These are phyloP conservation scores for Clarkia xantiana DNA, from an alignment of 345 rosid species.

Conservation along the genomic window DNA sequence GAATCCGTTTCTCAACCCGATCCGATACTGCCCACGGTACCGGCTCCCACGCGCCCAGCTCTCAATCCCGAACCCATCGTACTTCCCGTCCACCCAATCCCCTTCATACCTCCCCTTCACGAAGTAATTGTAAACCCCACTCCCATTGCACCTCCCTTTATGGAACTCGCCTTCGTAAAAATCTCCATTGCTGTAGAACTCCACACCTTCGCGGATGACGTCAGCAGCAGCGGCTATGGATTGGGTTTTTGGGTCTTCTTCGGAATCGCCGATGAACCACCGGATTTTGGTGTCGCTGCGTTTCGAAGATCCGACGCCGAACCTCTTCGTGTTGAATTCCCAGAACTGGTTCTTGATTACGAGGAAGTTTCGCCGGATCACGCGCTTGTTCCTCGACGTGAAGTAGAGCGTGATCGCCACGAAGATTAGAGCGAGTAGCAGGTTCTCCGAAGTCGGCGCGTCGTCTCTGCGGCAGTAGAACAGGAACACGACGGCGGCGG, in stretches of 20 bases:
- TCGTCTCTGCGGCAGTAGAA: conserved; percentile 30
- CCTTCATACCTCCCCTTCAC: conserved; percentile 83
- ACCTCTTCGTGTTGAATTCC: conserved; percentile 27
- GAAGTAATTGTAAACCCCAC: conserved; percentile 75
- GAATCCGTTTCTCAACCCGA: conserved; percentile 72
- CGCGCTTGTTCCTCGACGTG: conserved; percentile 53
- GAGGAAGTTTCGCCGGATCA: conserved; percentile 36
- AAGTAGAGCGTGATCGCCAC: conserved; percentile 65
- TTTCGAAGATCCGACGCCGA: conserved; percentile 14
- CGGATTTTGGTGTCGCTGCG: conserved; percentile 38
- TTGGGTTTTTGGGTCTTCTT: background rate
- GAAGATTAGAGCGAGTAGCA: conserved; percentile 55
- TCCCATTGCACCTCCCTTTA: conserved; percentile 68
- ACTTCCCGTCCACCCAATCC: conserved; percentile 84
- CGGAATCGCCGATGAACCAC: conserved; percentile 68
- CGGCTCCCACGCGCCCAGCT: conserved; percentile 93
- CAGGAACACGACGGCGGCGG: conserved; percentile 30
- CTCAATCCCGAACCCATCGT: conserved; percentile 87
- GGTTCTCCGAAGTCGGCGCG: conserved; percentile 40
- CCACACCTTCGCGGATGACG: conserved; percentile 59
- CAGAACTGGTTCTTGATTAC: conserved; percentile 28
- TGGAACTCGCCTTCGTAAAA: conserved; percentile 86
- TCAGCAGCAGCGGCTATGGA: no score
- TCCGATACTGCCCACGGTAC: conserved; percentile 69
- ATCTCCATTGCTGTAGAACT: conserved; percentile 74